These are phyloP conservation scores for Carex parvula DNA, from an alignment of 176 grass and related monocot species.

Conservation along the genomic window DNA sequence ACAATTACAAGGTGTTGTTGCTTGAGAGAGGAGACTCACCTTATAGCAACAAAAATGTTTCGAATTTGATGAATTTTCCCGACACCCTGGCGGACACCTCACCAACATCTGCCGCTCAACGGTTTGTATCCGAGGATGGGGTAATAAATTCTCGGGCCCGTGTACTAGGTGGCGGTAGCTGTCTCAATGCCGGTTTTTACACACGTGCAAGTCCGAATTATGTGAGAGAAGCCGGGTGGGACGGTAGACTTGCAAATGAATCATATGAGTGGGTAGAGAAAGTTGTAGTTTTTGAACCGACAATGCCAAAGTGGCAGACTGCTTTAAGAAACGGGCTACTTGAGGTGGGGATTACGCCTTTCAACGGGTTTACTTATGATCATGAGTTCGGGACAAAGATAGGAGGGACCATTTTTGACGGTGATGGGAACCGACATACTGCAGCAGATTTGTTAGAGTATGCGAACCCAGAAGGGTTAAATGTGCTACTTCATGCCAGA, in stretches of 20 bases:
- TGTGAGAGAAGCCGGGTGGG: conserved; percentile 43
- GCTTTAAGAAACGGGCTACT: conserved; percentile 70
- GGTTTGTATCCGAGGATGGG: conserved; percentile 46
- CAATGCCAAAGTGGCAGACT: conserved; percentile 55
- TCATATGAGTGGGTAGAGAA: conserved; percentile 78
- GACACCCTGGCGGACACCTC: conserved; percentile 32
- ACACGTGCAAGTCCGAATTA: conserved; percentile 52
- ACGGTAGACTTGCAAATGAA: conserved; percentile 41
- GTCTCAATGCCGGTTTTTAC: conserved; percentile 86
- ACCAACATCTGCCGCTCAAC: conserved; percentile 31
- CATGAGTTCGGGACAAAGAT: conserved; percentile 81
- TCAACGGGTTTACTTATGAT: conserved; percentile 81
- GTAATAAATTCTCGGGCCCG: conserved; percentile 64
- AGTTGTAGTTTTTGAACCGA: conserved; percentile 57
- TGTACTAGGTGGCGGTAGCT: conserved; percentile 76
- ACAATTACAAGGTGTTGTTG: conserved; percentile 31
- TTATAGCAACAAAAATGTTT: conserved; percentile 38
- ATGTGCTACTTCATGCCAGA: conserved; percentile 60
- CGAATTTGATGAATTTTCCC: conserved; percentile 25
- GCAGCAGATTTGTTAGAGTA: conserved; percentile 77
- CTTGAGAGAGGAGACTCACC: conserved; percentile 36
- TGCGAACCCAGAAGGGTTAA: conserved; percentile 45
- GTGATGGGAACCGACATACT: conserved; percentile 53
- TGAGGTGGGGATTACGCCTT: conserved; percentile 57
- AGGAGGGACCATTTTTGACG: conserved; percentile 82